These are phyloP conservation scores for Trichoderma breve DNA, from an alignment of 2,329 filamentous ascomycete genomes.

Conservation along the genomic window DNA sequence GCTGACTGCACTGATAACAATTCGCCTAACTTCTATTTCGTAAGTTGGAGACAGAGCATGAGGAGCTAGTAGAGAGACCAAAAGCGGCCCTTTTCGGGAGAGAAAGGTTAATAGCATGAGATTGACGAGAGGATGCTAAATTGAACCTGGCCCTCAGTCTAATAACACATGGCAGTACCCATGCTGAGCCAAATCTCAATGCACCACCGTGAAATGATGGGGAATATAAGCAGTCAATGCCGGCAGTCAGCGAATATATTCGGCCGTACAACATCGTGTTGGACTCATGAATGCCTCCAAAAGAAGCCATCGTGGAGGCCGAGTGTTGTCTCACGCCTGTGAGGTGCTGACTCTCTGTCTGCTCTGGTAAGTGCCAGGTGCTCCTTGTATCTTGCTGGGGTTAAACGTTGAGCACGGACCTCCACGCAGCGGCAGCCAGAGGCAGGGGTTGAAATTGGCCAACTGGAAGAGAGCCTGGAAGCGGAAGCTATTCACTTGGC, in stretches of 20 bases:
- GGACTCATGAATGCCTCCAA: background rate
- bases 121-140: slow-evolving; percentile 3
- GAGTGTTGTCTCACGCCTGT: background rate
- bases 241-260: background rate
- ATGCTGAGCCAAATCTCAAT: background rate
- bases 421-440: slow-evolving; percentile 10
- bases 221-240: background rate
- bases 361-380: background rate
- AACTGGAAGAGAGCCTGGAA: slow-evolving; percentile 24
- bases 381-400: background rate
- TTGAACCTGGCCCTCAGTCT: background rate
- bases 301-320: background rate
- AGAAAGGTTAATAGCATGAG: background rate
- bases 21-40: background rate
- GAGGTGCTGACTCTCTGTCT: background rate
- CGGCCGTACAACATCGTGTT: background rate
- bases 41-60: background rate
- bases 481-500: slow-evolving; percentile 22
- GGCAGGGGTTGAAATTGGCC: slow-evolving; percentile 19
- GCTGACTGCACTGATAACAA: background rate
- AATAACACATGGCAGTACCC: background rate
- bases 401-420: background rate
- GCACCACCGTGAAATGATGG: background rate
- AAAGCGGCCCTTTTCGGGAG: background rate
- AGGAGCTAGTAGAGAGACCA: background rate